Base-by-base conservation (phyloP, 2,329 filamentous ascomycete genomes). In the Penicillium psychrosexuale region DNA sequence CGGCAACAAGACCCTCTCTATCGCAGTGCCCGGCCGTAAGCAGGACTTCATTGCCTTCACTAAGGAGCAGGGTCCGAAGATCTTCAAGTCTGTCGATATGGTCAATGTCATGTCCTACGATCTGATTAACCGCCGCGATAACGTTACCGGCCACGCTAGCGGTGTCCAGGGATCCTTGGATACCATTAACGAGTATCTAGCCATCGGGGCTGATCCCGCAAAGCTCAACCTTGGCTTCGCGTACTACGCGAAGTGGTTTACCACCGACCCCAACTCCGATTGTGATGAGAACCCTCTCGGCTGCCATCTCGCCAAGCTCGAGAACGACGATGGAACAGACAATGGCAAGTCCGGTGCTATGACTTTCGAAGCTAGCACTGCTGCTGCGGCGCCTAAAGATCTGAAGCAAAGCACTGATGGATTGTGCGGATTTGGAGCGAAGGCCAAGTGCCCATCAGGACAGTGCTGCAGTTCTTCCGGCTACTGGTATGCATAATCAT, bases 41-140 rank as follows among this genome's bases (percentile, higher is more conserved):
- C 73, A 75, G 13, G 87, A 90, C 64, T 87, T 89, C 83, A 80
- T 89, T 4, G 86, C 84, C n/a, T 89, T 83, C 66, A 86, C 80
- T 0, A 57, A 74, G 5, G 70, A 79, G 24, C 82, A 82, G 8
- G 76, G 84, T 0, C 83, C 84, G 1, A 72, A 77, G 53, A 87
- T 89, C 61, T 82, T 81, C 75, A 67, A 74, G 12, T 76, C 78
- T 1, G 79, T 89, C 17, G 85, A 90, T 66, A 86, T 84, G 64
- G 77, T 89, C 65, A 89, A 89, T 62, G 65, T 90, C 59, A 89
- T 89, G 86, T 80, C 82, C 1, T 90, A 90, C 68, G 87, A 90
- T 66, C 68, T 90, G 45, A 86, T 88, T 81, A 89, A 89, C 72
- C 65, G 87, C 33, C 83, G 88, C 33, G 83, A 89, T 72, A 83